Conservation (phyloP, 2,329 filamentous ascomycete genomes). For the Fusarium cyanostomum region DNA sequence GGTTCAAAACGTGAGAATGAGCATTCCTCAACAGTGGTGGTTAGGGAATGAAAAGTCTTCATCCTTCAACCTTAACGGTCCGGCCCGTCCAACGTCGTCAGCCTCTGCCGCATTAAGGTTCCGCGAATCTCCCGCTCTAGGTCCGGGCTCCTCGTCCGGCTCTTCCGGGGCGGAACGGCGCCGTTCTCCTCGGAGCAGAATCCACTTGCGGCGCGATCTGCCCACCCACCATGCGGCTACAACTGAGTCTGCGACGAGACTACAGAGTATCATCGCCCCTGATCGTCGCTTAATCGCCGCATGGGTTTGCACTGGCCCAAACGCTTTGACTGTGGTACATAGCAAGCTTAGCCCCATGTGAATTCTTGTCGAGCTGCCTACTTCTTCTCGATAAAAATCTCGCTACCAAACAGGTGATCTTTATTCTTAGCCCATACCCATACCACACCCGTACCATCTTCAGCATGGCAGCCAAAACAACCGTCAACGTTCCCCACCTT, state of each 20-base stretch:
- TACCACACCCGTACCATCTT: neutral
- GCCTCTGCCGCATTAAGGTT: slow-evolving; percentile 6
- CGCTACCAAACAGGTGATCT: neutral
- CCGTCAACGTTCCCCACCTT: slow-evolving; percentile 58
- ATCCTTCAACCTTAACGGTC: slow-evolving; percentile 10
- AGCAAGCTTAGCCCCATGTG: slow-evolving; percentile 6
- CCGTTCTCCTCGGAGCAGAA: slow-evolving; percentile 19
- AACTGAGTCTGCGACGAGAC: neutral
- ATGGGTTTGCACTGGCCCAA: neutral
- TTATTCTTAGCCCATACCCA: neutral
- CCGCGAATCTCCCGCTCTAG: no score
- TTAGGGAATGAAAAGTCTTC: neutral
- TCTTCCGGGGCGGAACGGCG: slow-evolving; percentile 18
- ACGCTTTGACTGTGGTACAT: slow-evolving; percentile 11
- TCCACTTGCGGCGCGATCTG: slow-evolving; percentile 17
- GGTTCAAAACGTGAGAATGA: neutral
- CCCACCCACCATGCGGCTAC: slow-evolving; percentile 1
- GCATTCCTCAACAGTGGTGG: neutral
- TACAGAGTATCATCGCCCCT: neutral
- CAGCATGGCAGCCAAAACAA: slow-evolving; percentile 52
- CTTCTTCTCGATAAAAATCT: slow-evolving; percentile 1
- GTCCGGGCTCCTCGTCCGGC: neutral
- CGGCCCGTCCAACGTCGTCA: slow-evolving; percentile 20
- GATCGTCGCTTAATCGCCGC: slow-evolving; percentile 14
- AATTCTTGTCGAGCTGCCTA: neutral